A percentile compares a stretch with the other conserved stretches of the same genome.
phyloP scores from a whole-genome alignment of 345 rosid genomes.

The Eucalyptus pumila region DNA sequence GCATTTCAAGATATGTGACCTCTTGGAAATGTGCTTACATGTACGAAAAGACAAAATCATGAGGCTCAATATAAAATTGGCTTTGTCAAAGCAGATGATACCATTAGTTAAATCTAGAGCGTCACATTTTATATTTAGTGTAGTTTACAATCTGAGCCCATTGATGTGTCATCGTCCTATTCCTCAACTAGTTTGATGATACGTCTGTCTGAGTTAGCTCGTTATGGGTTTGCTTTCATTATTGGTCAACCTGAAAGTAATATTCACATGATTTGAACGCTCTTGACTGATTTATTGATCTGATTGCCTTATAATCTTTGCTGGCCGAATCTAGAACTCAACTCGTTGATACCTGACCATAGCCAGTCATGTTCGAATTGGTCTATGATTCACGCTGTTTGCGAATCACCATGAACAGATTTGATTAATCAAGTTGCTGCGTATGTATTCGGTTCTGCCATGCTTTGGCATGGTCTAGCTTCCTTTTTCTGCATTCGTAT shows the following conservation, averaged over 20 bases:
- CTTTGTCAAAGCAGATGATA: rapidly evolving
- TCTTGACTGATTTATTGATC: neutral
- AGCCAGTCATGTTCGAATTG: neutral
- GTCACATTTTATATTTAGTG: too few relatives aligned
- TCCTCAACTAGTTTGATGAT: neutral
- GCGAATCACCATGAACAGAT: too few relatives aligned
- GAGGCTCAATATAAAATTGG: neutral
- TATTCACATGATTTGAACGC: neutral
- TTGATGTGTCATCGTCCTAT: neutral
- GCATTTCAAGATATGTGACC: neutral
- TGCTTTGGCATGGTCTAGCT: neutral
- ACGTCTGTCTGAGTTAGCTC: neutral
- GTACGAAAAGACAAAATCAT: neutral
- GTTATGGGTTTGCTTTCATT: neutral
- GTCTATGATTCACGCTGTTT: neutral
- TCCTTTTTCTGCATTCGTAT: neutral
- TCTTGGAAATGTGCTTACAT: neutral
- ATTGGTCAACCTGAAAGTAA: neutral
- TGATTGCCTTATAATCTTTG: neutral
- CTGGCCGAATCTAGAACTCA: neutral
- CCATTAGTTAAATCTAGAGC: neutral
- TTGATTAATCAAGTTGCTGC: too few relatives aligned
- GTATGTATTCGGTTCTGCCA: neutral
- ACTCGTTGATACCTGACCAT: neutral
- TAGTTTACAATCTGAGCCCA: neutral